A percentile compares a stretch with the other conserved stretches of the same genome.
Evolutionary conservation across 2,329 filamentous ascomycete species (phyloP).

Genomic region (Cladobotryum mycophilum): DNA sequence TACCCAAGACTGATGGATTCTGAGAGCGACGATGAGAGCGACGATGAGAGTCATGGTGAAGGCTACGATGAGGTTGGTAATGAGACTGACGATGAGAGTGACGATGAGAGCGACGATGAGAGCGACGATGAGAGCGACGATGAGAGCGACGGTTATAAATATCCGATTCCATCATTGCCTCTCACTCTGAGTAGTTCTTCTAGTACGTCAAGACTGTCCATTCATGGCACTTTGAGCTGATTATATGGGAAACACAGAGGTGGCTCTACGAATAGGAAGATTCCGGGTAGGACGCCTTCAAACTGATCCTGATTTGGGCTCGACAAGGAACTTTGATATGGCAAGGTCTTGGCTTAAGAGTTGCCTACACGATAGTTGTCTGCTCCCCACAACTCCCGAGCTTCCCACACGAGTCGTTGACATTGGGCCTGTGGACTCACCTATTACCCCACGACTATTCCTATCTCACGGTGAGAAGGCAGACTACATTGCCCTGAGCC

Average conservation of each 20-base stretch:
- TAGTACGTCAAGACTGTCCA: not conserved
- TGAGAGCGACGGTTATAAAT: not conserved
- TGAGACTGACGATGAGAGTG: no score
- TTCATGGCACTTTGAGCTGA: not conserved
- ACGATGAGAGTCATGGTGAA: not conserved
- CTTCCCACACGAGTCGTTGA: slow-evolving; percentile 7
- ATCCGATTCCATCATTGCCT: not conserved
- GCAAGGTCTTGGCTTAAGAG: slow-evolving; percentile 1
- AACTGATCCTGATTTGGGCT: not conserved
- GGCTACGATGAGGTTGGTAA: no score
- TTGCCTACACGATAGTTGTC: not conserved
- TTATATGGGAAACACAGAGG: not conserved
- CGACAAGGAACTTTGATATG: not conserved
- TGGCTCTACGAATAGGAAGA: not conserved
- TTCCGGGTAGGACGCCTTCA: not conserved
- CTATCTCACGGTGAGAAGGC: not conserved
- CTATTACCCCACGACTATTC: not conserved
- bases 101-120: no score
- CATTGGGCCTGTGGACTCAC: not conserved
- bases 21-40: not conserved
- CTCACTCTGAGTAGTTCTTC: not conserved
- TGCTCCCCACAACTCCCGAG: not conserved
- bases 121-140: no score
- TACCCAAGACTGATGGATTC: not conserved
- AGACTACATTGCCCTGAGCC: slow-evolving; percentile 5